Base-by-base conservation (phyloP, 441 rosid genomes). In the Bocquillonia castaneifolia region DNA sequence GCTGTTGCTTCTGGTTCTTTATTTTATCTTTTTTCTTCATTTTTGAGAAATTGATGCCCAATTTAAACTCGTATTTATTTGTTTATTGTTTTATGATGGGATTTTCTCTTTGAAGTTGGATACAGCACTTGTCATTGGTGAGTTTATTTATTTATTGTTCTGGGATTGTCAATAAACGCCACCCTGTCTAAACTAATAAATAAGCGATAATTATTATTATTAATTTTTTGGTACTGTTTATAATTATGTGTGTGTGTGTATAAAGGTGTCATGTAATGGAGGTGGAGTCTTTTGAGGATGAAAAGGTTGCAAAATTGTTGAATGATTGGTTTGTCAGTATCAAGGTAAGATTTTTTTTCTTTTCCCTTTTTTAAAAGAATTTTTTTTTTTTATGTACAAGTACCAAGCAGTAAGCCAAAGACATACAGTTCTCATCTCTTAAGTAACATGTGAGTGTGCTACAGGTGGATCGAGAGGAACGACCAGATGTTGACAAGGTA, bases 51-150 rank as follows among this genome's bases (percentile, higher is more conserved):
- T 53, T 37, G 73, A 54, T 55, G 55, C 23, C 61, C 63, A 42
- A 63, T 36, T 53, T 36, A 3, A 12, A 0, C n/a, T 62, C 53
- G 15, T 39, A 52, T 22, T 51, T 61, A 13, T 69, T 50, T 20
- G 39, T 42, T 10, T 10, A 13, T 10, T 65, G 68, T 13, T 52
- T 48, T 10, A 6, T 10, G 25, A 7, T 44, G 12, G 10, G 47
- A 45, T 63, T 59, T 59, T 73, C 63, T 75, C 52, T 74, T 80
- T 73, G 79, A 89, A 91, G 97, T 93, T 79, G 97, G 99, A 79
- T 93, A 93, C 87, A 91, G 97, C 85, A 93, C 97, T 32, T 93
- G 97, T 74, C 99, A 93, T 79, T 93, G 99, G 97, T 93, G 81
- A 91, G 91, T 48, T 34, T 55, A 67, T 53, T 54, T 52, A 39